Conservation (phyloP, 2,329 filamentous ascomycete species). For the Cyphellophora attinorum region DNA sequence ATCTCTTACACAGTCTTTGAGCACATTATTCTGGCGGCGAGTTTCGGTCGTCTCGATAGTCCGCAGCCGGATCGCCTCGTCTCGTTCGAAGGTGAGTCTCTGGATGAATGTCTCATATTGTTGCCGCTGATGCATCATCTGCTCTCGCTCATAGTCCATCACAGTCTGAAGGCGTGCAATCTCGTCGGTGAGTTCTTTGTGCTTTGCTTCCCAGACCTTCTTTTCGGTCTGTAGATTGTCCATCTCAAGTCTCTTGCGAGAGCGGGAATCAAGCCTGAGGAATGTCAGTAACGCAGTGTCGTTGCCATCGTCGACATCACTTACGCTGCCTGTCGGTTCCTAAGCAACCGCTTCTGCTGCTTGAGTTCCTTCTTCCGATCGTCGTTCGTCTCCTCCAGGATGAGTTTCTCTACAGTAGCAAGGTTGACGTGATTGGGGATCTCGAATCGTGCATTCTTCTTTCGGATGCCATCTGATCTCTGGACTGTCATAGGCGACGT, state of each 20-base stretch:
- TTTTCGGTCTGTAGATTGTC: slow-evolving; percentile 95
- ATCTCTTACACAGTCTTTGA: slow-evolving; percentile 55
- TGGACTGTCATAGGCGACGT: slow-evolving; percentile 57
- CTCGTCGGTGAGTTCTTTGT: slow-evolving; percentile 70
- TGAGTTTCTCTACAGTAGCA: slow-evolving; percentile 88
- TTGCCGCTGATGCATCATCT: slow-evolving; percentile 60
- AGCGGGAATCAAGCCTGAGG: slow-evolving; percentile 78
- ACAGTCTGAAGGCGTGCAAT: slow-evolving; percentile 34
- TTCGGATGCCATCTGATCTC: slow-evolving; percentile 80
- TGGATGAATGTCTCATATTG: slow-evolving; percentile 69
- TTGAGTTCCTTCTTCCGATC: slow-evolving; percentile 96
- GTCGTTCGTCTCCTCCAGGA: slow-evolving; percentile 72
- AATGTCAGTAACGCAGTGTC: slow-evolving; percentile 14
- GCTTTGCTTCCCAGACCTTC: slow-evolving; percentile 72
- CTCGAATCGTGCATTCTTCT: slow-evolving; percentile 98
- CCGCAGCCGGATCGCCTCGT: slow-evolving; percentile 79
- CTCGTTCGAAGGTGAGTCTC: slow-evolving; percentile 72
- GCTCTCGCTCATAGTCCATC: slow-evolving; percentile 41
- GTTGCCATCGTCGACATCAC: no score
- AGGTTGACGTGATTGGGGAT: slow-evolving; percentile 91
- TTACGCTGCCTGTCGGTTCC: slow-evolving; percentile 95
- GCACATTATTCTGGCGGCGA: slow-evolving; percentile 81
- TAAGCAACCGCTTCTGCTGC: slow-evolving; percentile 88
- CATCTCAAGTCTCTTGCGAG: slow-evolving; percentile 97
- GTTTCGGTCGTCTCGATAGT: slow-evolving; percentile 85